Base-by-base conservation (phyloP, 2,329 filamentous ascomycete species). In the Neonectria magnoliae region DNA sequence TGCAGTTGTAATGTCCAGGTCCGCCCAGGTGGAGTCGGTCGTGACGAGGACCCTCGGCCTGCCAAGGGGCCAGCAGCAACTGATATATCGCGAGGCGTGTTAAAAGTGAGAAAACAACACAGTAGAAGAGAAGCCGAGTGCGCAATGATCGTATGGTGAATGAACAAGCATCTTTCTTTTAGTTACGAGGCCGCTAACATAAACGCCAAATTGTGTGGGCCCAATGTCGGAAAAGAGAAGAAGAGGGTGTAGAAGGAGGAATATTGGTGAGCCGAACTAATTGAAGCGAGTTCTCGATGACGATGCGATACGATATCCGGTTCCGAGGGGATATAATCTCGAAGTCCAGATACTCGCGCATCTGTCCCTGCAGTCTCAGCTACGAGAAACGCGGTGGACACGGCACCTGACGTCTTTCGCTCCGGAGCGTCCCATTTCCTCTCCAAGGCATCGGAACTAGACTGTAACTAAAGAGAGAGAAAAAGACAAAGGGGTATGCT, bases 401-500 rank as follows among this genome's bases (percentile, higher is more conserved):
- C 18, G 14, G 36, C 60, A 45, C 20, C 53, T 51, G 29, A 16
- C n/a, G 10, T 38, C 36, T 11, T 47, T 42, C 48, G 56, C 56
- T 33, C 27, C 36, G 27, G 56, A 38, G 61, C 50, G 44, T 59
- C 50, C 51, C 56, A 45, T 52, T 53, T 69, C 62, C 57, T 71
- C 62, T 48, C 66, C 59, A 51, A 55, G 64, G 58, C 31, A 66
- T 66, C 58, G 62, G 62, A 71, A 70, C 64, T 60, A 45, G 63
- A 66, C 54, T 65, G 55, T 61, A 65, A 67, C 55, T 64, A 61
- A 73, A 33, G 31, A 33, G 70, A 60, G 6, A 16, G 58, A 54
- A 69, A 70, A 75, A 71, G 68, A 70, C 62, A 74, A 72, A 65
- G 72, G 77, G 77, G 77, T 79, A 79, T 79, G 77, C 73, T 77